Conservation (phyloP, 2,329 filamentous ascomycete species). For the Colletotrichum cordylinicola region DNA sequence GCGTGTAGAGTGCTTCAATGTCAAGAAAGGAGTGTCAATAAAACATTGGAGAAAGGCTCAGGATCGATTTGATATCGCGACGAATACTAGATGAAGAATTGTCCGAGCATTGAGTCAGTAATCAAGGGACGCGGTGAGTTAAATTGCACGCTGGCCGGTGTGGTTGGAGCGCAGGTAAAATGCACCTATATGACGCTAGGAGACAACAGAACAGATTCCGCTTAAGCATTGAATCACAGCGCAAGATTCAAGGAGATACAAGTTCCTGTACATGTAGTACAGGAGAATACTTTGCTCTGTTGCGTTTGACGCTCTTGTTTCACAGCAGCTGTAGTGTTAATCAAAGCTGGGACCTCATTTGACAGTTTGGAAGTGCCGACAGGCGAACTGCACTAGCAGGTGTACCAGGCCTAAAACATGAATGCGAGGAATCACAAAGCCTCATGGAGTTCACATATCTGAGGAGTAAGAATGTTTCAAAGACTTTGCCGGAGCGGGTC, state of each 20-base stretch:
- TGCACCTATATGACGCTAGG: neutral
- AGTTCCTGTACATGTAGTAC: neutral
- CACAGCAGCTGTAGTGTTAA: neutral
- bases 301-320: neutral
- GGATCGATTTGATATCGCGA: neutral
- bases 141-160: neutral
- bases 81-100: neutral
- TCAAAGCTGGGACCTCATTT: neutral
- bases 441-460: neutral
- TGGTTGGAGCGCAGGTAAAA: too few species aligned
- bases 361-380: neutral
- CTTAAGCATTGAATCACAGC: neutral
- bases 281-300: rapidly evolving
- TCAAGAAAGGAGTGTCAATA: neutral
- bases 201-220: neutral
- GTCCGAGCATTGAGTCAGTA: neutral
- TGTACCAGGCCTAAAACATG: neutral
- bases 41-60: neutral
- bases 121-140: neutral
- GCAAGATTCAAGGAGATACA: neutral
- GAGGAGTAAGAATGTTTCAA: neutral
- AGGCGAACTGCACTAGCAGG: neutral
- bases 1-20: neutral
- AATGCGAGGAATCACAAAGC: neutral
- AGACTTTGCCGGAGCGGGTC: too few species aligned